phyloP scores from a whole-genome alignment of 2,329 filamentous ascomycete species.

The Paecilomyces formosus region DNA sequence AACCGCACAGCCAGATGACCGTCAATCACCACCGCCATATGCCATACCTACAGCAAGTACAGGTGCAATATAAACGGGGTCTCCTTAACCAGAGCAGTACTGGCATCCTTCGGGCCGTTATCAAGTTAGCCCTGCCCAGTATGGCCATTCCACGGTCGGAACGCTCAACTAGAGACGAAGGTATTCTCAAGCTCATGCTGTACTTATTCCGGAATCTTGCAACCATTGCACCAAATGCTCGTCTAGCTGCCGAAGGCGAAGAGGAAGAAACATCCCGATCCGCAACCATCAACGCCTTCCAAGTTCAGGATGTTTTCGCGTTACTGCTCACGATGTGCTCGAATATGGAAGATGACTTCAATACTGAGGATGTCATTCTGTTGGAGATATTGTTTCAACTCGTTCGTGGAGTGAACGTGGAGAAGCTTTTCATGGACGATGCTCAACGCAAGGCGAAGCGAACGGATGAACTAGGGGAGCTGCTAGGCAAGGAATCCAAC shows the following conservation, averaged over 20 bases:
- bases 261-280: conserved; percentile 84
- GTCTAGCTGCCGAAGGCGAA: conserved; percentile 72
- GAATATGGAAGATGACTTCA: conserved; percentile 90
- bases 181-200: conserved; percentile 82
- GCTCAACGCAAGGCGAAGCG: conserved; percentile 61
- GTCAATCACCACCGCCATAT: conserved; percentile 88
- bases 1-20: conserved; percentile 74
- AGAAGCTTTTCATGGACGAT: conserved; percentile 79
- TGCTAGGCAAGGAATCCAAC: conserved; percentile 77
- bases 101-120: conserved; percentile 69
- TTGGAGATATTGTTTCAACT: conserved; percentile 90
- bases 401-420: conserved; percentile 78
- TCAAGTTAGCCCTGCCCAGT: conserved; percentile 74
- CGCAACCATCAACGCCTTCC: conserved; percentile 78
- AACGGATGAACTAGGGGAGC: conserved; percentile 62
- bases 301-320: conserved; percentile 83
- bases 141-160: conserved; percentile 75
- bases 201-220: conserved; percentile 86
- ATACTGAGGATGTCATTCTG: conserved; percentile 77
- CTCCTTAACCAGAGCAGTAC: conserved; percentile 77
- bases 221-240: conserved; percentile 68
- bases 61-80: conserved; percentile 81
- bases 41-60: conserved; percentile 79
- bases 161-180: conserved; percentile 71
- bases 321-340: conserved; percentile 80